Percentiles rank a stretch among this genome's conserved stretches.
phyloP scores from a whole-genome alignment of 23 red algal genomes.

The Gracilaria domingensis region DNA sequence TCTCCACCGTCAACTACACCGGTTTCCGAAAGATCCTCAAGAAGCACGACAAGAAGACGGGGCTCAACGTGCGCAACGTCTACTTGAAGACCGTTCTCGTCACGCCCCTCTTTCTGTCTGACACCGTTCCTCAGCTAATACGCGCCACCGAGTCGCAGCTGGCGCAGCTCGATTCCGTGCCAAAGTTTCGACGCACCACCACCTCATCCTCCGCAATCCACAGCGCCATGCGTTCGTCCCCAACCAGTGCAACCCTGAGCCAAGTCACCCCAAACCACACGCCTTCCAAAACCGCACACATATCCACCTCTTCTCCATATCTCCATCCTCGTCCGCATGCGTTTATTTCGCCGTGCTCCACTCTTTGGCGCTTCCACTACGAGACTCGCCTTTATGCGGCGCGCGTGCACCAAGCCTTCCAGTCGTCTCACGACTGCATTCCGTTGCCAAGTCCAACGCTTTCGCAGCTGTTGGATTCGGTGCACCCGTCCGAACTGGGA shows the following conservation, averaged over 20 bases:
- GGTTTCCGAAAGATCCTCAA: slow-evolving; percentile 99
- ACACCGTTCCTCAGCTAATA: slow-evolving; percentile 71
- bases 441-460: slow-evolving; percentile 11
- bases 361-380: slow-evolving; percentile 53
- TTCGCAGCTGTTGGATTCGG: slow-evolving; percentile 30
- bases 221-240: not conserved
- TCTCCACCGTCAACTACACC: slow-evolving; percentile 93
- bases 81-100: slow-evolving; percentile 81
- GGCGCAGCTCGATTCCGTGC: slow-evolving; percentile 52
- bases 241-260: not conserved
- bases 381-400: slow-evolving; percentile 12
- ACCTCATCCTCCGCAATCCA: not conserved
- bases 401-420: slow-evolving; percentile 14
- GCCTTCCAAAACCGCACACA: not conserved
- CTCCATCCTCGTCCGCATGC: slow-evolving; percentile 39
- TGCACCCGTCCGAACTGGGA: slow-evolving; percentile 50
- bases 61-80: slow-evolving; percentile 74
- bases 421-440: not conserved
- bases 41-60: slow-evolving; percentile 99
- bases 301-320: not conserved
- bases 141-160: slow-evolving; percentile 52
- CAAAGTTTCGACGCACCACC: slow-evolving; percentile 44
- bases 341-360: slow-evolving; percentile 51
- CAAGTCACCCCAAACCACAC: slow-evolving; percentile 5
- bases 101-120: slow-evolving; percentile 82